These are phyloP conservation scores for Paxillus ammoniavirescens DNA, from an alignment of 768 basidiomycete species.

Conservation along the genomic window DNA sequence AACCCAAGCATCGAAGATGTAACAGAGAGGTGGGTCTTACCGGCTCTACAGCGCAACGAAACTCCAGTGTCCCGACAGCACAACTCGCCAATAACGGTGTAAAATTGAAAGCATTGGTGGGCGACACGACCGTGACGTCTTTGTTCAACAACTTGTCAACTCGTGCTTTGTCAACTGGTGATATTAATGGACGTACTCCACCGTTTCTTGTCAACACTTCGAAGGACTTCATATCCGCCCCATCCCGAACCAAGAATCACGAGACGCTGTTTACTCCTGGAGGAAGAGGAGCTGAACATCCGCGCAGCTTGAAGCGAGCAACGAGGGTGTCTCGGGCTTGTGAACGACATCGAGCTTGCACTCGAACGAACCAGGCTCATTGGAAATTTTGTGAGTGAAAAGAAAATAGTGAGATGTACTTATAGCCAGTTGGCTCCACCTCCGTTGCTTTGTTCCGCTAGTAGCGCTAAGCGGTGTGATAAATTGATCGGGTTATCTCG, in stretches of 20 bases:
- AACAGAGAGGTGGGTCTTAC: slow-evolving; percentile 40
- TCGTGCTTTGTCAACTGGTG: neutral
- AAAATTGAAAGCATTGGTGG: slow-evolving; percentile 45
- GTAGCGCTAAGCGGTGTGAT: neutral
- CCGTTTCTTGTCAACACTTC: slow-evolving; percentile 65
- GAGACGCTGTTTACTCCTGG: slow-evolving; percentile 40
- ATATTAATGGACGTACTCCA: slow-evolving; percentile 49
- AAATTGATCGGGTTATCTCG: slow-evolving; percentile 14
- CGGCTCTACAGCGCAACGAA: slow-evolving; percentile 76
- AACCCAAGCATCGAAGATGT: neutral
- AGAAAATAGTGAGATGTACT: neutral
- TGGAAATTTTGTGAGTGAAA: neutral
- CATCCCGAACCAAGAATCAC: slow-evolving; percentile 77
- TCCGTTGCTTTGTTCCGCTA: neutral
- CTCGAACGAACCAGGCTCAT: slow-evolving; percentile 17
- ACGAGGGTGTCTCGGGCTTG: neutral
- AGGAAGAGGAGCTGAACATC: slow-evolving; percentile 38
- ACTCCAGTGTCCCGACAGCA: slow-evolving; percentile 83
- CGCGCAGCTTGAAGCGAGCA: slow-evolving; percentile 20
- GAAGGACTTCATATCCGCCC: slow-evolving; percentile 72
- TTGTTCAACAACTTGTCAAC: slow-evolving; percentile 4
- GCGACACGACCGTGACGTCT: slow-evolving; percentile 70
- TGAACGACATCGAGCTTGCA: slow-evolving; percentile 4
- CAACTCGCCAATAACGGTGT: slow-evolving; percentile 51
- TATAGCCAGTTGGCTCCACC: neutral